Evolutionary conservation across 805 yeast species (phyloP), one percentile per base, ranked within the genome.

Genomic region (Saturnispora kantuleensis): DNA sequence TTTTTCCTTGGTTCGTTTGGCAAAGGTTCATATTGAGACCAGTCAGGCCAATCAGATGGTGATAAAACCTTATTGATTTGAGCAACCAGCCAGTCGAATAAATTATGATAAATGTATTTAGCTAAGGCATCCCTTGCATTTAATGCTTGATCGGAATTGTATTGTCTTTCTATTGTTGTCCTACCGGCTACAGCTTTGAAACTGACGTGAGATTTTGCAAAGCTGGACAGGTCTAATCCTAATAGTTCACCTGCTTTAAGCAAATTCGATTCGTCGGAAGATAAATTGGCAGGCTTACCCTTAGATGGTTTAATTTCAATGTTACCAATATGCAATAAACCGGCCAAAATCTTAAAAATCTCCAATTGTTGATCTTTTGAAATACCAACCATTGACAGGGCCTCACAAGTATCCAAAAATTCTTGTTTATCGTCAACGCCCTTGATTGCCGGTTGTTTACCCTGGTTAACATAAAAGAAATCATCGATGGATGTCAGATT

Each of bases 91-190:
- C 98, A 90, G 59, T 90, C 97, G 55, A 90, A 90, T 49, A 93
- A 66, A 2, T 95, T 84, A 3, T 97, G 79, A 66, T 93, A 90
- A 41, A 93, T 82, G 62, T 82, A 90, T 63, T 90, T 90, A 41
- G 97, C 87, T 44, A 90, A 94, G n/a, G 98, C 93, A 65, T 90
- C 97, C 58, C 96, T 79, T 11, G 96, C 90, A 29, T 89, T 96
- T 21, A 77, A 55, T 8, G 97, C 94, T 60, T 89, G 95, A 59
- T 84, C 87, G 18, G 95, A 81, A 39, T 81, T 79, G 10, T 88
- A 79, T 61, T 97, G 75, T n/a, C 96, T 89, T 18, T 76, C 75
- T 52, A 93, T 86, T 64, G 89, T 97, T 60, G 86, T 88, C 68
- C 90, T 93, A 37, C 46, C 46, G n/a, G 46, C 41, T 26, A 18